phyloP scores from a whole-genome alignment of 768 basidiomycete genomes.

The Coprinopsis strossmayeri region DNA sequence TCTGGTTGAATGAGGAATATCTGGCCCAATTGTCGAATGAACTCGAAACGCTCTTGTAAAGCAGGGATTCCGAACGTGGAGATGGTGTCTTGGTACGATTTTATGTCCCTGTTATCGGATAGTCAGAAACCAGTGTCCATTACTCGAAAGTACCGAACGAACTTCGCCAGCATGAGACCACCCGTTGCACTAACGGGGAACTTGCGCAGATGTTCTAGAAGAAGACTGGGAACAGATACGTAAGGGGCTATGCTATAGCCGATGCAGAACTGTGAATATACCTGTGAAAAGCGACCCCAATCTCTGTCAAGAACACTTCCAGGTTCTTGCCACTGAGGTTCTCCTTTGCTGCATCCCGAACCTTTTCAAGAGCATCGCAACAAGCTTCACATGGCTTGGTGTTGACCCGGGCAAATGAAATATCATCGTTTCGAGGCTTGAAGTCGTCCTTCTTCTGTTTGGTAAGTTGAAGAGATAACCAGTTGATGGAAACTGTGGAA shows the following conservation, averaged over 20 bases:
- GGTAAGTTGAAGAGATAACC: conserved; percentile 68
- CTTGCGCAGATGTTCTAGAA: conserved; percentile 92
- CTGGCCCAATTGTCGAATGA: conserved; percentile 95
- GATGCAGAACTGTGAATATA: conserved; percentile 19
- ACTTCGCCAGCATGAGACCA: conserved; percentile 98
- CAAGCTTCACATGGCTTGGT: conserved; percentile 88
- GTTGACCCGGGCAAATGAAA: conserved; percentile 90
- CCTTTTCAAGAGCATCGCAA: conserved; percentile 79
- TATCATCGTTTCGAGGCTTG: conserved; percentile 93
- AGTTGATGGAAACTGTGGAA: conserved; percentile 57
- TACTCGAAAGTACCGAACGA: conserved; percentile 19
- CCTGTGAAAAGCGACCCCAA: conserved; percentile 94
- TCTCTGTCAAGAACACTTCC: conserved; percentile 87
- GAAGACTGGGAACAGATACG: conserved; percentile 42
- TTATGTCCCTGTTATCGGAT: conserved; percentile 92
- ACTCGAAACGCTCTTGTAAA: conserved; percentile 93
- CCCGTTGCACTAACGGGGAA: conserved; percentile 97
- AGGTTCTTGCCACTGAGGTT: conserved; percentile 89
- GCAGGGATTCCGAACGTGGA: conserved; percentile 76
- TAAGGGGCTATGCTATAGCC: conserved; percentile 5
- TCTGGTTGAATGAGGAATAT: conserved; percentile 95
- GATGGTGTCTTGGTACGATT: conserved; percentile 90
- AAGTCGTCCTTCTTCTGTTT: conserved; percentile 97
- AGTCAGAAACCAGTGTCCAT: no score
- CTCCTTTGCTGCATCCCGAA: conserved; percentile 68